These are phyloP conservation scores for Xylaria intraflava DNA, from an alignment of 495 filamentous ascomycete species.

Conservation along the genomic window DNA sequence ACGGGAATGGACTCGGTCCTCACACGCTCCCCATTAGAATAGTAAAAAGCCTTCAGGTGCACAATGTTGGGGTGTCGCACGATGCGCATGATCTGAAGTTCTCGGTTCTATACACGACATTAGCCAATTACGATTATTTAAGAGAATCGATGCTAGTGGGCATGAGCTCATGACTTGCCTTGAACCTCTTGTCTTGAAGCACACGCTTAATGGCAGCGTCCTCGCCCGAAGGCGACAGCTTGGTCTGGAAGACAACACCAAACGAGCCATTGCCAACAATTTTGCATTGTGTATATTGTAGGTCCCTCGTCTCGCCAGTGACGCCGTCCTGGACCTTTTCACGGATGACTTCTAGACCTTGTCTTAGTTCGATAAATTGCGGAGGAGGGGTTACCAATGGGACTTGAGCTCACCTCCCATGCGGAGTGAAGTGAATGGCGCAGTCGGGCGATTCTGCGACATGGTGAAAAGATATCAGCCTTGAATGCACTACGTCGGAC, in stretches of 20 bases:
- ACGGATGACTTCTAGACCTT: constrained; percentile 77
- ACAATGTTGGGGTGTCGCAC: constrained; percentile 98
- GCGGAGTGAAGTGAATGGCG: constrained; percentile 47
- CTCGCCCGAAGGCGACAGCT: constrained; percentile 91
- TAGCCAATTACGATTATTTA: constrained; percentile 25
- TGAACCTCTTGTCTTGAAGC: constrained; percentile 97
- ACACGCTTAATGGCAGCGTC: constrained; percentile 99
- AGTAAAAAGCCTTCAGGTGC: constrained; percentile 98
- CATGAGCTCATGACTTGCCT: constrained; percentile 49
- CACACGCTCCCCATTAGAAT: constrained; percentile 97
- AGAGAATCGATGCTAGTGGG: too few relatives aligned
- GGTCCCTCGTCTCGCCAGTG: constrained; percentile 90
- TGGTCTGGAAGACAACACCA: constrained; percentile 97
- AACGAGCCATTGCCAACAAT: constrained; percentile 99
- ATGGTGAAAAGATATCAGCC: constrained; percentile 29
- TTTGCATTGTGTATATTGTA: constrained; percentile 99
- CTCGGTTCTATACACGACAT: constrained; percentile 68
- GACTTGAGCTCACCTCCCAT: constrained; percentile 45
- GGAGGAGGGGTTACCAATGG: constrained; percentile 4
- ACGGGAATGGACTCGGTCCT: constrained; percentile 25
- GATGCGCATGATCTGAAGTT: constrained; percentile 99
- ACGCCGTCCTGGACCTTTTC: constrained; percentile 98
- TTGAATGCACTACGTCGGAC: constrained; percentile 22
- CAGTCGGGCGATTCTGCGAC: constrained; percentile 44
- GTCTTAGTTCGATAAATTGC: constrained; percentile 12